phyloP scores from a whole-genome alignment of 371 early-diverging fungal species.

The Mortierella sp. region DNA sequence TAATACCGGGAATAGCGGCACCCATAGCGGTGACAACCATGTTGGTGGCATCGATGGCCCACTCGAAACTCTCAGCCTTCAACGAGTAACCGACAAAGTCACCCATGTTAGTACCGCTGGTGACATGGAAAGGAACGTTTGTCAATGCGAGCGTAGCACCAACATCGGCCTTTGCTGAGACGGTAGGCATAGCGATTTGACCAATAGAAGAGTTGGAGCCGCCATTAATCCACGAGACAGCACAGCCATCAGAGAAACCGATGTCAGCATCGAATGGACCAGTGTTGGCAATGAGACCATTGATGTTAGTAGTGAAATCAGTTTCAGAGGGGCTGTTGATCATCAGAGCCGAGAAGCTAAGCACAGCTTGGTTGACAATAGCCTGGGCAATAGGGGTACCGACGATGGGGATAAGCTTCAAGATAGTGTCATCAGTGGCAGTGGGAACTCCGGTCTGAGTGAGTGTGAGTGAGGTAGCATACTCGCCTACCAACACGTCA shows the following conservation, averaged over 20 bases:
- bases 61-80: slow-evolving; percentile 65
- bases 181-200: slow-evolving; percentile 63
- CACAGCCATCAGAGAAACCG: slow-evolving; percentile 63
- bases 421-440: slow-evolving; percentile 60
- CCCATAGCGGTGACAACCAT: slow-evolving; percentile 69
- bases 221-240: slow-evolving; percentile 66
- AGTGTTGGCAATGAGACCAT: slow-evolving; percentile 68
- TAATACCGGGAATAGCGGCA: slow-evolving; percentile 65
- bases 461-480: slow-evolving; percentile 60
- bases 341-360: slow-evolving; percentile 62
- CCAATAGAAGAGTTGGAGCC: slow-evolving; percentile 57
- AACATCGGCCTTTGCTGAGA: slow-evolving; percentile 57
- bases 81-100: slow-evolving; percentile 67
- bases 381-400: slow-evolving; percentile 70
- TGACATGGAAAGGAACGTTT: slow-evolving; percentile 63
- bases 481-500: slow-evolving; percentile 64
- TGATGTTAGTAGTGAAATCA: slow-evolving; percentile 65
- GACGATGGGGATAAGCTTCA: slow-evolving; percentile 65
- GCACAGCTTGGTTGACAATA: slow-evolving; percentile 63
- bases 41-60: slow-evolving; percentile 63
- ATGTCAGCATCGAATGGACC: slow-evolving; percentile 72
- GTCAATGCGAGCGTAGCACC: slow-evolving; percentile 68
- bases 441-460: slow-evolving; percentile 62
- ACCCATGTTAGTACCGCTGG: slow-evolving; percentile 62
- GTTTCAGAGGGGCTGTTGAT: slow-evolving; percentile 63